These are phyloP conservation scores for Panicum miliaceum DNA, from an alignment of 176 grass and related monocot genomes.

Conservation along the genomic window DNA sequence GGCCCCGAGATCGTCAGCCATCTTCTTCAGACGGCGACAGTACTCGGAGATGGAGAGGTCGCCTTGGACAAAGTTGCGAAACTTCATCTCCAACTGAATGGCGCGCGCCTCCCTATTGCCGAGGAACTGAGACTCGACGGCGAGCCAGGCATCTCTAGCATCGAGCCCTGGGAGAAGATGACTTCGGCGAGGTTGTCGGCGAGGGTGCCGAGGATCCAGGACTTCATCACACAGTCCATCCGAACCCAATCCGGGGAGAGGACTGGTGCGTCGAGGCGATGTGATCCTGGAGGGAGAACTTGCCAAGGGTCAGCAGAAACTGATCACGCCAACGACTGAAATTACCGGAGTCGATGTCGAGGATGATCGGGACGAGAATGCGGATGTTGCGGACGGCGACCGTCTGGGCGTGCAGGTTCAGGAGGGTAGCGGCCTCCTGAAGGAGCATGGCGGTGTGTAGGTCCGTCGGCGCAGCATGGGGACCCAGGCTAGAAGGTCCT, in stretches of 20 bases:
- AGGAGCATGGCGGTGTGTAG: not conserved
- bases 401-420: not conserved
- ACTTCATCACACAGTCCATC: not conserved
- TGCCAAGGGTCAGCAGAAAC: not conserved
- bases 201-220: not conserved
- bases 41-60: not conserved
- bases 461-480: no score
- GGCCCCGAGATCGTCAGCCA: no score
- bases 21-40: no score
- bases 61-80: not conserved
- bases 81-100: not conserved
- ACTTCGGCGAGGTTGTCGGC: not conserved
- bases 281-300: not conserved
- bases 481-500: no score
- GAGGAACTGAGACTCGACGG: not conserved
- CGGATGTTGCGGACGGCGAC: not conserved
- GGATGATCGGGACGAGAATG: not conserved
- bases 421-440: not conserved
- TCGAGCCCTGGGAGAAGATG: not conserved
- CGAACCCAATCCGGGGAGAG: not conserved
- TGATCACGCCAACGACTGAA: not conserved
- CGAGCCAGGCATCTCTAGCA: not conserved
- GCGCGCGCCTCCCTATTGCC: not conserved
- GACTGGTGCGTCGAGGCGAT: not conserved
- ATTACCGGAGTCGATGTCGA: no score